phyloP scores from a whole-genome alignment of 73 alveolate genomes.

The Tetrahymena thermophila region DNA sequence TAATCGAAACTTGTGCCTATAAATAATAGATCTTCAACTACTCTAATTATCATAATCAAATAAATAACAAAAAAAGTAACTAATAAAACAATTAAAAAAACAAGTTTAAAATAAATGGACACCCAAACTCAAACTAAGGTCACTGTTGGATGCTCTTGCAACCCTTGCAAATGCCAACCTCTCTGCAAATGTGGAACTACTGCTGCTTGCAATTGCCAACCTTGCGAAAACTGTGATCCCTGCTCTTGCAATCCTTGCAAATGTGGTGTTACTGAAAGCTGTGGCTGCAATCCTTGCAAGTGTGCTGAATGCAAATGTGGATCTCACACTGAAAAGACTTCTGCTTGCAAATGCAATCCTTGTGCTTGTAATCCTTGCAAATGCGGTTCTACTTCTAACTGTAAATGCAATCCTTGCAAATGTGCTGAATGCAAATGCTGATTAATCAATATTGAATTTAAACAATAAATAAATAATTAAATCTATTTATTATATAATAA shows the following conservation, averaged over 20 bases:
- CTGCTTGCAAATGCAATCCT: not conserved
- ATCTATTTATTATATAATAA: too few species aligned
- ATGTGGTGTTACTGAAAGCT: not conserved
- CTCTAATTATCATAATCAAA: not conserved
- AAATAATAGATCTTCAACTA: not conserved
- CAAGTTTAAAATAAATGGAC: not conserved
- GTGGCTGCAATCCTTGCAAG: not conserved
- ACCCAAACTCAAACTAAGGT: not conserved
- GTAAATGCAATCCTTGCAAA: not conserved
- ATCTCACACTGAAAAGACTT: not conserved
- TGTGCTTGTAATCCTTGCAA: not conserved
- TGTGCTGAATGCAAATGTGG: not conserved
- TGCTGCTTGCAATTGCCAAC: not conserved
- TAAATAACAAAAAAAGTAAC: not conserved
- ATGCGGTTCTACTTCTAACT: not conserved
- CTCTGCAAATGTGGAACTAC: not conserved
- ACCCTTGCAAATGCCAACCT: slow-evolving; percentile 1
- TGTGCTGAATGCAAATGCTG: not conserved
- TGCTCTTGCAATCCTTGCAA: not conserved
- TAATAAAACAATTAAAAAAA: not conserved
- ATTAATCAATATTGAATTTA: too few species aligned
- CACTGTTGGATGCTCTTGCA: not conserved
- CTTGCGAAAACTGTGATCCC: not conserved
- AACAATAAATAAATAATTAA: not conserved
- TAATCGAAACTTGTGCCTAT: not conserved